Evolutionary conservation across 2,329 filamentous ascomycete genomes (phyloP).

Genomic region (Ophiostoma piceae): DNA sequence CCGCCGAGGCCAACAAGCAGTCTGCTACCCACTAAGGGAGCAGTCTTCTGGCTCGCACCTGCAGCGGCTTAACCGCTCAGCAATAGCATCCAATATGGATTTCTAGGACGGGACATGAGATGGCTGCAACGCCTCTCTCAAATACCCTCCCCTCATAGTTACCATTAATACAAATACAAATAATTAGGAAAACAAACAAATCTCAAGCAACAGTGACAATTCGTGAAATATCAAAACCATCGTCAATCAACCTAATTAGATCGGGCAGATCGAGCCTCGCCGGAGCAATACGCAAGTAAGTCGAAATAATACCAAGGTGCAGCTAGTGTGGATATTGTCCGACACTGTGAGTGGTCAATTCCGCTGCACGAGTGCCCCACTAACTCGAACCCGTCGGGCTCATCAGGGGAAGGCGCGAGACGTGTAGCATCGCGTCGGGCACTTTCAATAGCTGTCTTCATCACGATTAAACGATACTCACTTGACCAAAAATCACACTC

Average conservation of each 20-base stretch:
- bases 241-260: background rate
- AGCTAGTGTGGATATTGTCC: background rate
- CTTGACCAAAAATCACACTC: background rate
- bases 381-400: background rate
- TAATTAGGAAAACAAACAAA: background rate
- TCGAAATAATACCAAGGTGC: background rate
- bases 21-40: constrained; percentile 35
- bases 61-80: background rate
- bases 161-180: constrained; percentile 3
- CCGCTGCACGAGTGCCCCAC: background rate
- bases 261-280: background rate
- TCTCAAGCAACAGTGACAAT: background rate
- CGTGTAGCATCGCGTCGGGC: background rate
- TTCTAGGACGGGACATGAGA: background rate
- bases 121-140: background rate
- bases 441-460: background rate
- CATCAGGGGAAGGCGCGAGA: background rate
- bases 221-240: background rate
- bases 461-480: background rate
- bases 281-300: background rate
- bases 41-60: background rate
- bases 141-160: background rate
- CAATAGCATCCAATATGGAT: background rate
- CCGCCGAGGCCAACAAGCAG: constrained; percentile 40
- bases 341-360: background rate